These are phyloP conservation scores for Mycena belliarum DNA, from an alignment of 768 basidiomycete species.

Conservation along the genomic window DNA sequence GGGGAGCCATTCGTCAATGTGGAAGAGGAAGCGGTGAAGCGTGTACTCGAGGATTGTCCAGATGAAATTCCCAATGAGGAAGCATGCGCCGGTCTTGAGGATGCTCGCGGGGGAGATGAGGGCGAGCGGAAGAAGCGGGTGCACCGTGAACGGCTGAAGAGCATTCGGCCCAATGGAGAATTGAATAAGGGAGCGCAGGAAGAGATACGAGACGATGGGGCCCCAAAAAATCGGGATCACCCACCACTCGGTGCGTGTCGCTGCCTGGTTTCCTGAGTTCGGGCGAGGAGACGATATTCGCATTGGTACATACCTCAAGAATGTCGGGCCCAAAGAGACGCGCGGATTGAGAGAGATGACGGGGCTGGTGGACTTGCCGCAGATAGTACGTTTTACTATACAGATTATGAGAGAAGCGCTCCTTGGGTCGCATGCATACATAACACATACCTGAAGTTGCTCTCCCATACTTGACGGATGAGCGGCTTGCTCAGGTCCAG, in stretches of 20 bases:
- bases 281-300: not conserved
- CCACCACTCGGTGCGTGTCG: conserved; percentile 90
- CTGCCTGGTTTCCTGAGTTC: conserved; percentile 43
- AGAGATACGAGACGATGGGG: conserved; percentile 81
- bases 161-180: conserved; percentile 56
- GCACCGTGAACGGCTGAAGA: conserved; percentile 60
- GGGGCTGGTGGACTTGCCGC: conserved; percentile 94
- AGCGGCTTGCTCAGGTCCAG: conserved; percentile 87
- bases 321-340: conserved; percentile 81
- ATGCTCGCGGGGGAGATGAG: conserved; percentile 46
- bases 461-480: conserved; percentile 82
- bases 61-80: conserved; percentile 81
- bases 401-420: not conserved
- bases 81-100: conserved; percentile 62
- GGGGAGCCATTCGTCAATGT: conserved; percentile 85
- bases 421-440: no score
- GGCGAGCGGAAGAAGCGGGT: conserved; percentile 57
- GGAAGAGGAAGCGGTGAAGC: conserved; percentile 96
- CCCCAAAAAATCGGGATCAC: conserved; percentile 91
- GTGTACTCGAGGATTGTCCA: conserved; percentile 96
- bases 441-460: conserved; percentile 72
- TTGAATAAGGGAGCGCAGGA: conserved; percentile 79
- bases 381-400: conserved; percentile 91
- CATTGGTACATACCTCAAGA: conserved; percentile 65
- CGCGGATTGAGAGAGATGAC: conserved; percentile 81